Percentiles rank a stretch among this genome's conserved stretches.
Conservation (phyloP, 192 early-diverging fungal species). For the Coemansia sp. region DNA sequence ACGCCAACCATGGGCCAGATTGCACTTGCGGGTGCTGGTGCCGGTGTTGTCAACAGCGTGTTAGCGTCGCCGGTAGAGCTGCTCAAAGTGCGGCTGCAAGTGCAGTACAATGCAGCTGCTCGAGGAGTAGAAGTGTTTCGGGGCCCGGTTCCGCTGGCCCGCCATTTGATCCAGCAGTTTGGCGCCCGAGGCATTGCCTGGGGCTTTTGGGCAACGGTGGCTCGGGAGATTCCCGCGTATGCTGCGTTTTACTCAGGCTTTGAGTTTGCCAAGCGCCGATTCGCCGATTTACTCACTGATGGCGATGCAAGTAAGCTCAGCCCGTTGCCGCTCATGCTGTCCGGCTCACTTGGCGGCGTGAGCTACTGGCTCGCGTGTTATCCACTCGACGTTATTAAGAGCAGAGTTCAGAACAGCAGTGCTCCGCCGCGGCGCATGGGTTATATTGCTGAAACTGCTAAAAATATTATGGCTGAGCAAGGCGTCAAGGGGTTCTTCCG, state of each 20-base stretch:
- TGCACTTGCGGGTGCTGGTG: conserved; percentile 83
- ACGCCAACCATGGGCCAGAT: conserved; percentile 68
- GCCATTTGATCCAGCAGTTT: conserved; percentile 63
- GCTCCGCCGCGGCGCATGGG: conserved; percentile 60
- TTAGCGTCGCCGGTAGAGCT: conserved; percentile 92
- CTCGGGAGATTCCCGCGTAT: conserved; percentile 79
- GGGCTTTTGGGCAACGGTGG: conserved; percentile 78
- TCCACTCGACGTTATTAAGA: conserved; percentile 85
- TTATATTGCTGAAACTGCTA: conserved; percentile 59
- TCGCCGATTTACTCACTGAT: conserved; percentile 52
- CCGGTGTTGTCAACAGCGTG: conserved; percentile 79
- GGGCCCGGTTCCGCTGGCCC: conserved; percentile 71
- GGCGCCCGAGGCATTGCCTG: conserved; percentile 78
- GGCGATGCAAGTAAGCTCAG: conserved; percentile 55
- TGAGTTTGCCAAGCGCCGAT: conserved; percentile 70
- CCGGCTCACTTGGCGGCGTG: conserved; percentile 79
- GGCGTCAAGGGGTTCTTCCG: conserved; percentile 65
- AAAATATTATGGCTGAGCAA: conserved; percentile 56
- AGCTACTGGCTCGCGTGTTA: conserved; percentile 82
- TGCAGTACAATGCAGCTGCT: conserved; percentile 62
- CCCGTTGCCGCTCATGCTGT: conserved; percentile 61
- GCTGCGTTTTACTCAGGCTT: conserved; percentile 86
- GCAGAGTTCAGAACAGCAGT: conserved; percentile 65
- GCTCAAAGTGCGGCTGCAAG: conserved; percentile 91
- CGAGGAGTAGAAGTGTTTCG: conserved; percentile 17